Base-by-base conservation (phyloP, 495 filamentous ascomycete genomes). In the Trichodelitschia bisporula region DNA sequence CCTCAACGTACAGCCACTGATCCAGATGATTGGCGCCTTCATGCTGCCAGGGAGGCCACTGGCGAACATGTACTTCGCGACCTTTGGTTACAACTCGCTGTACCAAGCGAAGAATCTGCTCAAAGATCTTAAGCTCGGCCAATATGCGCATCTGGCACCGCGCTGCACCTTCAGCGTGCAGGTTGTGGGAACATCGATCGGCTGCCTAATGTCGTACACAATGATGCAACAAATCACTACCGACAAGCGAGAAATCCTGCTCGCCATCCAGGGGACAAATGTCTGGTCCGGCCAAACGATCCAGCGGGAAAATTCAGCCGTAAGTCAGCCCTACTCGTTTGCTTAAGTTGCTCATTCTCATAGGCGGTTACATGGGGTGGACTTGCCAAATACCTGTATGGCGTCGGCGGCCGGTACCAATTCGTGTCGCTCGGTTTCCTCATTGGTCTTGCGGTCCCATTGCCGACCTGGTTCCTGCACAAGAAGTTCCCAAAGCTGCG, bases 231-330 rank as follows among this genome's bases (percentile, higher is more conserved):
- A 29, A 18, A 47, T 32, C 38, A 44, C n/a, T 12, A 30, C 30
- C 9, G 42, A 39, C 28, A 52, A 63, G 31, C 35, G 38, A 20
- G 37, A 29, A 0, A 43, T 59, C 28, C 50, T 63, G 9, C 18
- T 23, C 6, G 37, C 46, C 25, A 40, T 50, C 12, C 48, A 55
- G 29, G 59, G 58, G 15, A 49, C 45, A 20, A 45, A 43, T 27
- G 50, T 56, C 32, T 63, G 59, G 59, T 59, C 55, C 20, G 59
- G 59, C 28, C 47, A 54, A 6, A 48, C 45, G 3, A 32, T 59
- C 12, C 59, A 66, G 33, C 36, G 40, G 0, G 44, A 36, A 38
- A 48, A 50, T 37, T 35, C 43, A 5, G 46, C 49, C 26, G 57
- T 54, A 21, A 41, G 53, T 12, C 49, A 57, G 1, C 62, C 56